These are phyloP conservation scores for Geranomyces variabilis DNA, from an alignment of 192 early-diverging fungal genomes.

Conservation along the genomic window DNA sequence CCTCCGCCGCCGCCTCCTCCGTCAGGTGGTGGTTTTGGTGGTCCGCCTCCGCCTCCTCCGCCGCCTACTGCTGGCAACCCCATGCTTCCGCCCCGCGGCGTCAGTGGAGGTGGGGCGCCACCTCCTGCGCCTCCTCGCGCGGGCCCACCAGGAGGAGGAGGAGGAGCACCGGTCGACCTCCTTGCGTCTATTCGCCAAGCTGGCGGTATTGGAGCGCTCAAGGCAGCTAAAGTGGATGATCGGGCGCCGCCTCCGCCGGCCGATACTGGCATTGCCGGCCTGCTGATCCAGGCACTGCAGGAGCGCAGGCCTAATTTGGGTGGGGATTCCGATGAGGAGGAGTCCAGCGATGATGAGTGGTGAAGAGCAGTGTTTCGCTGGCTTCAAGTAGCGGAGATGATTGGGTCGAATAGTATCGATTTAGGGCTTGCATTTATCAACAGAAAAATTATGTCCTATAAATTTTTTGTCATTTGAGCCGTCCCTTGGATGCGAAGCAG, in stretches of 20 bases:
- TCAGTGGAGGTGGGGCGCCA: conserved; percentile 12
- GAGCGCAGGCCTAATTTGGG: neutral
- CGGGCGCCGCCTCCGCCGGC: neutral
- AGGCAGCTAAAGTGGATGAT: neutral
- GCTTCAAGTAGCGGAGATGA: no score
- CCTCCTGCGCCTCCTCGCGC: conserved; percentile 37
- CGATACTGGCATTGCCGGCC: neutral
- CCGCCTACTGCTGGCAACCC: conserved; percentile 24
- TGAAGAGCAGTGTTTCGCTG: no score
- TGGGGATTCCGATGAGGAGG: conserved; percentile 12
- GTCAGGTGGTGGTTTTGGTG: neutral
- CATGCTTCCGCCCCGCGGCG: conserved; percentile 32
- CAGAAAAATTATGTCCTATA: no score
- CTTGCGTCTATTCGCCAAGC: conserved; percentile 40
- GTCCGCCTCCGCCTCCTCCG: conserved; percentile 31
- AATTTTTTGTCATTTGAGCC: no score
- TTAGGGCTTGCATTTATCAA: no score
- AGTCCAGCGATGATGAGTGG: conserved; percentile 4
- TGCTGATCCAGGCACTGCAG: neutral
- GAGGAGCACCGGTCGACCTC: conserved; percentile 24
- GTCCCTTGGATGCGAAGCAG: no score
- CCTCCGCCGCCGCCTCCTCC: neutral
- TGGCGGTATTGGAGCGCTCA: conserved; percentile 37
- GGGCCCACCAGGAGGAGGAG: neutral
- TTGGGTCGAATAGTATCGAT: no score